Evolutionary conservation across 164 flowering plant species (phyloP).

Genomic region (Amborella trichopoda): DNA sequence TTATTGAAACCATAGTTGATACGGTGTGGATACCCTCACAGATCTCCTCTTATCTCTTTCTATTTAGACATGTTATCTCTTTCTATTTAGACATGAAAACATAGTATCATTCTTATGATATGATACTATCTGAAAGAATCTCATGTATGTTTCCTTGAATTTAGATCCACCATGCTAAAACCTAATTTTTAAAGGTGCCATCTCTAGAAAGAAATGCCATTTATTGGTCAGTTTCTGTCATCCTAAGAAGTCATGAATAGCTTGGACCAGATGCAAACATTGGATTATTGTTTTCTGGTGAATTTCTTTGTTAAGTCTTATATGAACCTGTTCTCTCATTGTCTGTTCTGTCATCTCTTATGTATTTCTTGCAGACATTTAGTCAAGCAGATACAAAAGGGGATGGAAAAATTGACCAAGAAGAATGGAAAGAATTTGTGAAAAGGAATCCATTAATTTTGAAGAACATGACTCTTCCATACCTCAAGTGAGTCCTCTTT

Average conservation of each 20-base stretch:
- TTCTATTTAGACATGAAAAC: background rate
- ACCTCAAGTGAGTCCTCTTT: slow-evolving; percentile 39
- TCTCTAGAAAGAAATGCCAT: background rate
- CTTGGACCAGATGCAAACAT: slow-evolving; percentile 49
- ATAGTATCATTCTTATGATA: background rate
- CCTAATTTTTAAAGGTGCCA: background rate
- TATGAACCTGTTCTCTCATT: background rate
- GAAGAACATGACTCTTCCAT: slow-evolving; percentile 75
- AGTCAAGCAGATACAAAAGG: slow-evolving; percentile 50
- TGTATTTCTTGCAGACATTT: slow-evolving; percentile 28
- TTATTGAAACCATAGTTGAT: slow-evolving; percentile 51
- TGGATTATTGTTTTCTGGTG: slow-evolving; percentile 16
- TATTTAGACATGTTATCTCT: background rate
- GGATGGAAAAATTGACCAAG: slow-evolving; percentile 66
- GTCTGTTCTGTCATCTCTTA: slow-evolving; percentile 1
- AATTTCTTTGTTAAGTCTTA: background rate
- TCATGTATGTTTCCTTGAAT: background rate
- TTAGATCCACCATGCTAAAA: background rate
- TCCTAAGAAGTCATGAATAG: slow-evolving; percentile 64
- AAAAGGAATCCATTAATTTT: slow-evolving; percentile 41
- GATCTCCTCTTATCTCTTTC: background rate
- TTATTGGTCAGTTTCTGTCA: slow-evolving; percentile 34
- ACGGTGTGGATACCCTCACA: no score
- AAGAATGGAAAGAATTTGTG: slow-evolving; percentile 69
- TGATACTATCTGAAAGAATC: background rate